Evolutionary conservation across 345 rosid species (phyloP).

Genomic region (Gynandropsis gynandra): DNA sequence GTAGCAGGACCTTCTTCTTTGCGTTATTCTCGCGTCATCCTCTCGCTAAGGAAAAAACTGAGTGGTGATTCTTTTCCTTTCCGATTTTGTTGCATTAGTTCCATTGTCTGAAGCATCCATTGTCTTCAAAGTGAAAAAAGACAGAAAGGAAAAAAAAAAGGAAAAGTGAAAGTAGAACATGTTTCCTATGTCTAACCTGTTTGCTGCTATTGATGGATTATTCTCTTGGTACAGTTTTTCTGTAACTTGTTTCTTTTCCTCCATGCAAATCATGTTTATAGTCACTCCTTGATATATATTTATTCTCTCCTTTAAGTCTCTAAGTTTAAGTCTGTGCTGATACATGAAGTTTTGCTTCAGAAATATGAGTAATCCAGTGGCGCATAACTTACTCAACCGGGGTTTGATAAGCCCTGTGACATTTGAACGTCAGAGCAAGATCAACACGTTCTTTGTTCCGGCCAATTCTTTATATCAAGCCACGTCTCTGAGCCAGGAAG

Average conservation of each 20-base stretch:
- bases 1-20: not conserved
- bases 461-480: constrained; percentile 39
- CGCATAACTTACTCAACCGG: constrained; percentile 47
- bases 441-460: constrained; percentile 40
- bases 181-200: not conserved
- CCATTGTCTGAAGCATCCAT: constrained; percentile 10
- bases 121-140: not conserved
- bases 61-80: constrained; percentile 21
- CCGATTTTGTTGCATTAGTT: constrained; percentile 10
- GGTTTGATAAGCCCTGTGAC: constrained; percentile 50
- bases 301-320: not conserved
- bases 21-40: constrained; percentile 2
- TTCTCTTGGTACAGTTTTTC: constrained; percentile 11
- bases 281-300: constrained; percentile 17
- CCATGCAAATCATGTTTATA: constrained; percentile 13
- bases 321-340: constrained; percentile 16
- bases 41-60: not conserved
- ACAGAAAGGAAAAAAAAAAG: constrained; percentile 1
- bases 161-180: not conserved
- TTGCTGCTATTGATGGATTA: constrained; percentile 2
- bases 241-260: constrained; percentile 14
- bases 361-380: constrained; percentile 59
- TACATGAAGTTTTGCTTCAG: constrained; percentile 36
- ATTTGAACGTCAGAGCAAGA: constrained; percentile 56
- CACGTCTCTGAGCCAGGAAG: constrained; percentile 29